Evolutionary conservation across 176 grass and related monocot species (phyloP).

Genomic region (Dendrocalamus sinicus): DNA sequence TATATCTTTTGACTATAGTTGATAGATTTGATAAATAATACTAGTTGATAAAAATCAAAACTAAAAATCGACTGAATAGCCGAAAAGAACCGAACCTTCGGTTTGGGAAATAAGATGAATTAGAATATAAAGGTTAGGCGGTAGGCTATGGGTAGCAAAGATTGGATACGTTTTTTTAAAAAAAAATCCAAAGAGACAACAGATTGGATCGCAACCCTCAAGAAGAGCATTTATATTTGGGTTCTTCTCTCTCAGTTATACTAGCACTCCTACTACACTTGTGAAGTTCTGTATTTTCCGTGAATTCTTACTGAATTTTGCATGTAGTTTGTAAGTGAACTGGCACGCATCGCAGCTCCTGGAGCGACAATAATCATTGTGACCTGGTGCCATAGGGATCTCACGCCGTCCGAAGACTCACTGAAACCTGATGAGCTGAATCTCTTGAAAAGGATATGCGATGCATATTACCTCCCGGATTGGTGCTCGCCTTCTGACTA

Average conservation of each 20-base stretch:
- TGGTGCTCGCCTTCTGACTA: conserved; percentile 97
- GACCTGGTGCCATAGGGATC: conserved; percentile 95
- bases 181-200: not conserved
- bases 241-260: not conserved
- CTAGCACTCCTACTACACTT: not conserved
- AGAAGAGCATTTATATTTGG: not conserved
- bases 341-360: conserved; percentile 78
- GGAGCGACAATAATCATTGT: conserved; percentile 89
- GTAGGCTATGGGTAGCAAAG: not conserved
- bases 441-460: conserved; percentile 84
- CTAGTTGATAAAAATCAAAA: no score
- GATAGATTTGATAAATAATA: no score
- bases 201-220: not conserved
- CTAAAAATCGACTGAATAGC: no score
- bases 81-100: not conserved
- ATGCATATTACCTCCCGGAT: conserved; percentile 86
- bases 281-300: not conserved
- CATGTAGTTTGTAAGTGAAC: conserved; percentile 70
- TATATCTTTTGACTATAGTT: no score
- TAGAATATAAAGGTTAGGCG: not conserved
- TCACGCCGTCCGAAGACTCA: conserved; percentile 60
- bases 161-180: not conserved
- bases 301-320: not conserved
- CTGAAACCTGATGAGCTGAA: conserved; percentile 77
- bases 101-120: not conserved